phyloP scores from a whole-genome alignment of 768 basidiomycete genomes.

The Pholiota molesta region DNA sequence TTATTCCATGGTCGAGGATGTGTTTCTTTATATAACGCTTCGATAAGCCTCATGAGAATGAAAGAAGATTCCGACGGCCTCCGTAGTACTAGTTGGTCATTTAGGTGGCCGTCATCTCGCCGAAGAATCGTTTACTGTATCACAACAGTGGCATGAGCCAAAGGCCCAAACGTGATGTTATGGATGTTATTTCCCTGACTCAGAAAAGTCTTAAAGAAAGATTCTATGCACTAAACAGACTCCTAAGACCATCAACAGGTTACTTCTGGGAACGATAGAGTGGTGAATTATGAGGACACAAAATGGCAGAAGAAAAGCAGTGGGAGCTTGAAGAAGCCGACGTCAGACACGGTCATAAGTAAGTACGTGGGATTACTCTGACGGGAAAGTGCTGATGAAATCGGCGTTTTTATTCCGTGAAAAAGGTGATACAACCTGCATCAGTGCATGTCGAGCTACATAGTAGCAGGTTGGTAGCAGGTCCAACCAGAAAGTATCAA shows the following conservation, averaged over 20 bases:
- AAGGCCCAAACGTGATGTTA: not conserved
- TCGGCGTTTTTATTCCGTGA: not conserved
- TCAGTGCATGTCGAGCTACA: too few species aligned
- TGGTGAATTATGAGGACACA: not conserved
- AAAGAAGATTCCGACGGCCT: too few species aligned
- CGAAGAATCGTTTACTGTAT: not conserved
- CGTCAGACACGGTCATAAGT: not conserved
- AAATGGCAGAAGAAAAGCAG: too few species aligned
- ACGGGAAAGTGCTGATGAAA: not conserved
- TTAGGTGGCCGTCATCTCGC: not conserved
- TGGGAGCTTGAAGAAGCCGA: not conserved
- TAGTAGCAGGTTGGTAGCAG: too few species aligned
- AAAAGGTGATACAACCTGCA: too few species aligned
- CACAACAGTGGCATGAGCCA: not conserved
- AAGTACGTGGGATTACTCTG: not conserved
- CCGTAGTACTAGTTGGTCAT: slow-evolving; percentile 1
- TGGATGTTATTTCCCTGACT: not conserved
- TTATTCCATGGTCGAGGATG: not conserved
- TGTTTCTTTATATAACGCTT: not conserved
- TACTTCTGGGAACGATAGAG: not conserved
- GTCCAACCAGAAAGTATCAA: too few species aligned
- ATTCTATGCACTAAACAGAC: not conserved
- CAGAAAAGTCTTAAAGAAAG: not conserved
- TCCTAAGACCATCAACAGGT: too few species aligned
- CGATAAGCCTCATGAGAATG: not conserved